phyloP scores from a whole-genome alignment of 208 protist species.

The Lotmaria passim region DNA sequence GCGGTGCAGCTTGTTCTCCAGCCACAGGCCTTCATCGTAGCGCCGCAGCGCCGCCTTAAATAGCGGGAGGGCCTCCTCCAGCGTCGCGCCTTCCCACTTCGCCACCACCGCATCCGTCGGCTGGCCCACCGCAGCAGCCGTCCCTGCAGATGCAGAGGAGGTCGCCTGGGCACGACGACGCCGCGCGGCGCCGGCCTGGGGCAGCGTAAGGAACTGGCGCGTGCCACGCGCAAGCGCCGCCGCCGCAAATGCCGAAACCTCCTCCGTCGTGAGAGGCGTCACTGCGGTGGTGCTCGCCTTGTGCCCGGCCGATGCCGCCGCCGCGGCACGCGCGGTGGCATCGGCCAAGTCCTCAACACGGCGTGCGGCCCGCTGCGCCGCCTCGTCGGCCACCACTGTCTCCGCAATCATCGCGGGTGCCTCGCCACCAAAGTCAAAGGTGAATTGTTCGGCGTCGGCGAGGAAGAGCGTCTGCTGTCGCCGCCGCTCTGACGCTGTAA shows the following conservation, averaged over 20 bases:
- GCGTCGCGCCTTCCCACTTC: constrained; percentile 22
- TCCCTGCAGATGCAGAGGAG: too few relatives aligned
- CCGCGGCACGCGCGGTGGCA: constrained; percentile 22
- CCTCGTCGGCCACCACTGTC: constrained; percentile 14
- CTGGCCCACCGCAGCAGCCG: not conserved
- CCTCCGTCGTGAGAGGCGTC: constrained; percentile 33
- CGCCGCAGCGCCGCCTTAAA: constrained; percentile 63
- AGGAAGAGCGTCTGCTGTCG: constrained; percentile 68
- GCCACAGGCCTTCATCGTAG: constrained; percentile 75
- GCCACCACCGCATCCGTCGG: constrained; percentile 4
- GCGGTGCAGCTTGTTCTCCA: constrained; percentile 30
- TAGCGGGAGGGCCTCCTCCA: constrained; percentile 48
- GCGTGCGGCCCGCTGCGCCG: constrained; percentile 17
- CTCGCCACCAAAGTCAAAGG: constrained; percentile 80
- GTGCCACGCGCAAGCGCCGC: constrained; percentile 18
- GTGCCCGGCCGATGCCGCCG: constrained; percentile 5
- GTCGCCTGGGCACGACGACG: constrained; percentile 1
- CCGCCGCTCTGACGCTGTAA: constrained; percentile 28
- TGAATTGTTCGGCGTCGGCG: constrained; percentile 71
- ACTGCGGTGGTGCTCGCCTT: not conserved
- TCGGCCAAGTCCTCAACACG: constrained; percentile 30
- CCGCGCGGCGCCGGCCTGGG: constrained; percentile 4
- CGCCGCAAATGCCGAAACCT: constrained; percentile 30
- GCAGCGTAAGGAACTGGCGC: constrained; percentile 20
- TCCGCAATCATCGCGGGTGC: constrained; percentile 19